phyloP scores from a whole-genome alignment of 495 filamentous ascomycete species.

The Neurospora hispaniola region DNA sequence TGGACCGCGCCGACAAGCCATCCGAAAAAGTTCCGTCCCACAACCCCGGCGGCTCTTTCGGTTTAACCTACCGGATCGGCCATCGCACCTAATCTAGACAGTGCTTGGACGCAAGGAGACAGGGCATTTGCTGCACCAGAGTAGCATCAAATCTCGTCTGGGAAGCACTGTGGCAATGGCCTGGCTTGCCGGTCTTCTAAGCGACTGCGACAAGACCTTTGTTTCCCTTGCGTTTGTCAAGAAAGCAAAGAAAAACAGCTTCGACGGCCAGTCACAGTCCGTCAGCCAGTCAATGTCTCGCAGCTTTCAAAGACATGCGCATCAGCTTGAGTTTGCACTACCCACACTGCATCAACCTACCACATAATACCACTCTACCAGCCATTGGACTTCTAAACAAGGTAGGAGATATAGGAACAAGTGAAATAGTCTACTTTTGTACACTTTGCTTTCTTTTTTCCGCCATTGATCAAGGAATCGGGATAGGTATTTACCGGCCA shows the following conservation, averaged over 20 bases:
- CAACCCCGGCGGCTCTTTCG: background rate
- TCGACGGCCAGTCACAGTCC: background rate
- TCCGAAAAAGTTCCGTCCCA: background rate
- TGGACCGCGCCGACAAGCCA: background rate
- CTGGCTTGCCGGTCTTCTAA: background rate
- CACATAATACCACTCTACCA: background rate
- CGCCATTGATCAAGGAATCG: background rate
- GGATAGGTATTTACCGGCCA: background rate
- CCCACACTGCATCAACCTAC: background rate
- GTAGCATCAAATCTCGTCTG: background rate
- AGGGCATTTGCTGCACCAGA: background rate
- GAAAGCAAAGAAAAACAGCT: background rate
- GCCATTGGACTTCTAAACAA: background rate
- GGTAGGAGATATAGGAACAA: background rate
- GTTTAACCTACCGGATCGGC: background rate
- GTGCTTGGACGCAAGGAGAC: background rate
- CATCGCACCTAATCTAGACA: background rate
- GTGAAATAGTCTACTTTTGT: background rate
- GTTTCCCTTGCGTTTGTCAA: background rate
- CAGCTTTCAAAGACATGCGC: background rate
- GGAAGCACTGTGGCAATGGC: background rate
- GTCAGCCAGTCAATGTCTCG: background rate
- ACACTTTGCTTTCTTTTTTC: background rate
- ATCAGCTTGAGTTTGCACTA: background rate
- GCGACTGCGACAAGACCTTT: background rate